phyloP scores from a whole-genome alignment of 148 eudicot genomes.

The Pharnaceum exiguum region DNA sequence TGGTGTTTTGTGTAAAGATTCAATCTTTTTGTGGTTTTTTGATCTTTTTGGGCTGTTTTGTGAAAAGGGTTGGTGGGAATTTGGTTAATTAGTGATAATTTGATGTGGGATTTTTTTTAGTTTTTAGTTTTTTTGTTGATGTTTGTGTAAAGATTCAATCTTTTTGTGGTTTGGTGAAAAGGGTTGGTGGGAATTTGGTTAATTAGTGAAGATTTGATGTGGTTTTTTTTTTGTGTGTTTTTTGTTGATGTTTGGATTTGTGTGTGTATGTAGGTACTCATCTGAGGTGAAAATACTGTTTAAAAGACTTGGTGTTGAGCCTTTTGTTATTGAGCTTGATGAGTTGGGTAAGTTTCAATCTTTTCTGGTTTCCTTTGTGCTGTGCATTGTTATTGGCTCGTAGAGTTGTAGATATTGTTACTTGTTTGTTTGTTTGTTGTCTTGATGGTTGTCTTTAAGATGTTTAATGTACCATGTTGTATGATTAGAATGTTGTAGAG shows the following conservation, averaged over 20 bases:
- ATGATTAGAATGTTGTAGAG: too few species aligned
- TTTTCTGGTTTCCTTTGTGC: not conserved
- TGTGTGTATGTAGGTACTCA: conserved; percentile 55
- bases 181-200: not conserved
- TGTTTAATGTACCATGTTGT: too few species aligned
- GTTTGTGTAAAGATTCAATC: not conserved
- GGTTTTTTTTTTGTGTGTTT: not conserved
- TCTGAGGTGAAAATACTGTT: conserved; percentile 81
- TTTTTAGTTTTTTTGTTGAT: not conserved
- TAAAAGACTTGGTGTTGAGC: conserved; percentile 71
- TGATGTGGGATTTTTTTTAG: not conserved
- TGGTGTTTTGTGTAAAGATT: not conserved
- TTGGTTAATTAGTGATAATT: conserved; percentile 1
- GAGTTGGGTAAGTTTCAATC: conserved; percentile 57
- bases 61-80: too few species aligned
- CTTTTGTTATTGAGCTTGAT: conserved; percentile 81
- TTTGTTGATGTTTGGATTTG: not conserved
- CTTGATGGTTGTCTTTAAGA: too few species aligned
- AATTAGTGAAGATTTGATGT: conserved; percentile 9
- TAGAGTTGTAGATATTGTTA: too few species aligned
- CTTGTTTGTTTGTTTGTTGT: too few species aligned
- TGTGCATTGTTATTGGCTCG: too few species aligned
- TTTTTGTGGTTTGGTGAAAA: not conserved
- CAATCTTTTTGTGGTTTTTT: not conserved
- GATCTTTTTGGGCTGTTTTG: not conserved